These are phyloP conservation scores for Rozella allomycis DNA, from an alignment of 371 early-diverging fungal species.

Conservation along the genomic window DNA sequence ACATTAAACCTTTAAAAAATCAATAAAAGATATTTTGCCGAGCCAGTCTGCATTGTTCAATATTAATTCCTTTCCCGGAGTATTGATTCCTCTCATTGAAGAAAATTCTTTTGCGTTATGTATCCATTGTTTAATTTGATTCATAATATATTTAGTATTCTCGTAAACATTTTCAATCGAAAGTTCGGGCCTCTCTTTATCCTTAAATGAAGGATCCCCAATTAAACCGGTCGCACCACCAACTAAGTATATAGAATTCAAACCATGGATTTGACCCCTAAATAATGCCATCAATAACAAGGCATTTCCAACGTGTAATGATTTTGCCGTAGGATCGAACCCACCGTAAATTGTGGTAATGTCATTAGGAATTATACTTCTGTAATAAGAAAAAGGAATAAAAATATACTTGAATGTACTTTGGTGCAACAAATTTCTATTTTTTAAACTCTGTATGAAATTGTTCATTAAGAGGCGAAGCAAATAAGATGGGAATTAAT, in stretches of 20 bases:
- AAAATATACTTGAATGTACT: too few species aligned
- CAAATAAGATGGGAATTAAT: too few species aligned
- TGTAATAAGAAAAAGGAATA: too few species aligned
- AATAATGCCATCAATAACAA: constrained; percentile 57
- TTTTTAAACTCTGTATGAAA: too few species aligned
- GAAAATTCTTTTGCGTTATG: constrained; percentile 39
- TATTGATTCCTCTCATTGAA: constrained; percentile 9
- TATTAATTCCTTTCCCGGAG: constrained; percentile 13
- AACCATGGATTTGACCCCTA: constrained; percentile 64
- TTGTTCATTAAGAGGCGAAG: too few species aligned
- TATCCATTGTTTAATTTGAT: constrained; percentile 48
- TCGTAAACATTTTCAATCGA: constrained; percentile 20
- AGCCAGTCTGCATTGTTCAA: constrained; percentile 71
- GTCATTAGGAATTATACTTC: too few species aligned
- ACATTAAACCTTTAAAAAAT: constrained; percentile 50
- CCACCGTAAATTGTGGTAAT: constrained; percentile 86
- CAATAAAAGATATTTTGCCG: constrained; percentile 41
- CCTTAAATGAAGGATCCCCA: constrained; percentile 76
- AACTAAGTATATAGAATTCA: constrained; percentile 16
- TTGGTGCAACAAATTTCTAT: too few species aligned
- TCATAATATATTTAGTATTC: constrained; percentile 44
- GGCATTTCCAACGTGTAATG: constrained; percentile 74
- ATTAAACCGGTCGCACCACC: constrained; percentile 87
- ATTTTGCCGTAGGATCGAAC: constrained; percentile 83
- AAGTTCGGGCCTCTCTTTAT: constrained; percentile 50